Evolutionary conservation across 164 flowering plant species (phyloP).

Genomic region (Litsea cubeba): DNA sequence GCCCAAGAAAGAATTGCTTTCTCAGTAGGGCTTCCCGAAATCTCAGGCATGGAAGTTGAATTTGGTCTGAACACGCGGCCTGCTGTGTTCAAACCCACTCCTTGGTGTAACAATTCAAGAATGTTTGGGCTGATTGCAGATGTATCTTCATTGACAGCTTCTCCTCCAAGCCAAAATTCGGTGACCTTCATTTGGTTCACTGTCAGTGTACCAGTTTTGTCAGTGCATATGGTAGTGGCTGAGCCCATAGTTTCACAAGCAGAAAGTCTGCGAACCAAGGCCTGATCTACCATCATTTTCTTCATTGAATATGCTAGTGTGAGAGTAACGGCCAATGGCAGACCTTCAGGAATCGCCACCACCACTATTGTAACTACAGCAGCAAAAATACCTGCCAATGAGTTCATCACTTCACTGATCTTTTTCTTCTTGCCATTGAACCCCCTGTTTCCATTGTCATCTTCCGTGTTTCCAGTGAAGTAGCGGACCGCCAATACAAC

Average conservation of each 20-base stretch:
- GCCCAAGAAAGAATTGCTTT: conserved; percentile 61
- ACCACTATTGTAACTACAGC: conserved; percentile 38
- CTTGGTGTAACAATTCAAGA: conserved; percentile 37
- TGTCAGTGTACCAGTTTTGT: conserved; percentile 52
- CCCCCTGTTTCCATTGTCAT: conserved; percentile 42
- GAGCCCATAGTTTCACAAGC: conserved; percentile 42
- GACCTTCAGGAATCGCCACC: conserved; percentile 40
- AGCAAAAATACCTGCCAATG: conserved; percentile 24
- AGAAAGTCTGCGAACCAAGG: conserved; percentile 30
- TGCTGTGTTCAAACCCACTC: conserved; percentile 48
- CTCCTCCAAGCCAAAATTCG: conserved; percentile 42
- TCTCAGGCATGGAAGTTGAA: conserved; percentile 25
- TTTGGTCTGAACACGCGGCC: conserved; percentile 29
- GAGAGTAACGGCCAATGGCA: conserved; percentile 33
- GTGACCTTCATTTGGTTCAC: conserved; percentile 55
- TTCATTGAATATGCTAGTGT: conserved; percentile 44
- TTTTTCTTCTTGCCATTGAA: conserved; percentile 26
- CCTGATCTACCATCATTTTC: conserved; percentile 38
- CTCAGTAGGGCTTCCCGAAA: conserved; percentile 63
- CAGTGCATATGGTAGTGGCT: conserved; percentile 33
- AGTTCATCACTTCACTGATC: conserved; percentile 26
- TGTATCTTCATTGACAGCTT: conserved; percentile 12
- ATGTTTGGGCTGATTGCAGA: conserved; percentile 17
- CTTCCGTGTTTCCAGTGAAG: conserved; percentile 30
- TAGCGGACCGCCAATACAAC: conserved; percentile 27